These are phyloP conservation scores for Dactylella cylindrospora DNA, from an alignment of 2,329 filamentous ascomycete species.

Conservation along the genomic window DNA sequence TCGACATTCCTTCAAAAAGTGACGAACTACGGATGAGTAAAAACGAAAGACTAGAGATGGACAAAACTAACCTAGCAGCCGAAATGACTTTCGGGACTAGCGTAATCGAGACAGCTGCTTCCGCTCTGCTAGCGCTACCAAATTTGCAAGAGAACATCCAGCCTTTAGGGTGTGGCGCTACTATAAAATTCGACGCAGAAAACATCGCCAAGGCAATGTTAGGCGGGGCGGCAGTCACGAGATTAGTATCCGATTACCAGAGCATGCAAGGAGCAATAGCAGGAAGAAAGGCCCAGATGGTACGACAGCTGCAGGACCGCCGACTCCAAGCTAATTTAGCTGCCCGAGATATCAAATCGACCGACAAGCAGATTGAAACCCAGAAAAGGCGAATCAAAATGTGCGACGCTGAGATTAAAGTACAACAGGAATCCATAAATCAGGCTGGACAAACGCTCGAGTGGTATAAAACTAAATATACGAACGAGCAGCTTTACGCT, in stretches of 20 bases:
- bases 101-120: constrained; percentile 11
- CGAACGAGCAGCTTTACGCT: constrained; percentile 49
- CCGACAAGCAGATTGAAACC: constrained; percentile 49
- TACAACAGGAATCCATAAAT: constrained; percentile 46
- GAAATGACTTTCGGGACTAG: neutral
- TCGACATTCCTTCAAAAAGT: neutral
- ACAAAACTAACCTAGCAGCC: constrained; percentile 6
- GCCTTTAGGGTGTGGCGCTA: constrained; percentile 27
- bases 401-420: constrained; percentile 46
- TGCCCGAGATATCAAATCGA: constrained; percentile 49
- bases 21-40: constrained; percentile 17
- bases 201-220: constrained; percentile 23
- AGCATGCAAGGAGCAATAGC: constrained; percentile 1
- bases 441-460: constrained; percentile 41
- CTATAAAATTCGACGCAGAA: constrained; percentile 3
- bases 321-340: constrained; percentile 47
- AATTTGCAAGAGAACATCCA: constrained; percentile 6
- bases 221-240: constrained; percentile 1
- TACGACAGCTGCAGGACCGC: constrained; percentile 49
- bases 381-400: constrained; percentile 38
- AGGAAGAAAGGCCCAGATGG: constrained; percentile 2
- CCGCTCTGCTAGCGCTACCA: constrained; percentile 22
- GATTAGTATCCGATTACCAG: neutral
- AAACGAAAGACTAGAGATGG: constrained; percentile 32
- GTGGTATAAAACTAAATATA: constrained; percentile 49